Conservation (phyloP, 805 yeast genomes). For the Scheffersomyces ergatensis region DNA sequence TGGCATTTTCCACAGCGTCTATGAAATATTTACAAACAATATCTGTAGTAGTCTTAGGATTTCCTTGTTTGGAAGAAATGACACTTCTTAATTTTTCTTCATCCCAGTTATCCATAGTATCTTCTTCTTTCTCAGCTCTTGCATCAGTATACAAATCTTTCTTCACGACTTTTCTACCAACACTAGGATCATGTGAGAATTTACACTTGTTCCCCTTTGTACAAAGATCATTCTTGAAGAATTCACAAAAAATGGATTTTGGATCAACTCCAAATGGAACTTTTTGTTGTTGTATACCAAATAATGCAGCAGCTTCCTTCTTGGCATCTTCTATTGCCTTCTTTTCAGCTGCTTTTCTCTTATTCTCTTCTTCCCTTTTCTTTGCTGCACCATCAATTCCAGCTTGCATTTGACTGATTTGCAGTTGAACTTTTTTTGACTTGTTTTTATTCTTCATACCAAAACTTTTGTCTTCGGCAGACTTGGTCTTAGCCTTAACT, state of each 20-base stretch:
- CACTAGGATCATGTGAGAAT: conserved; percentile 82
- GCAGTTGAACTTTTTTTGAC: conserved; percentile 83
- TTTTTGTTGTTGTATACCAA: conserved; percentile 73
- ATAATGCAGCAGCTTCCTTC: conserved; percentile 77
- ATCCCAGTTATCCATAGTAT: conserved; percentile 96
- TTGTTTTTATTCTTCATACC: conserved; percentile 95
- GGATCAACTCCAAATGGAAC: conserved; percentile 98
- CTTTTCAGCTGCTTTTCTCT: conserved; percentile 70
- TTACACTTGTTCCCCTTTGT: conserved; percentile 84
- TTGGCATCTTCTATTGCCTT: conserved; percentile 89
- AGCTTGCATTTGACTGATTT: conserved; percentile 42
- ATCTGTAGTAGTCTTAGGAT: conserved; percentile 90
- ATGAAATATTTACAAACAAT: conserved; percentile 91
- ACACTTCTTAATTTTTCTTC: conserved; percentile 90
- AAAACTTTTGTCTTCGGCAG: conserved; percentile 84
- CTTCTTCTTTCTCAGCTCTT: conserved; percentile 67
- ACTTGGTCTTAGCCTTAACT: conserved; percentile 58
- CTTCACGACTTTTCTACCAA: conserved; percentile 87
- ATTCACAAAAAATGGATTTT: conserved; percentile 85
- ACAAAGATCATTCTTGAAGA: conserved; percentile 85
- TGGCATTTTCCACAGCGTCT: conserved; percentile 95
- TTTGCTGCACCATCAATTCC: conserved; percentile 53
- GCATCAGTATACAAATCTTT: conserved; percentile 91
- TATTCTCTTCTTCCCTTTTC: conserved; percentile 73
- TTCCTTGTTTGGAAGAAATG: conserved; percentile 89